phyloP scores from a whole-genome alignment of 345 rosid genomes.

The Moringa oleifera region DNA sequence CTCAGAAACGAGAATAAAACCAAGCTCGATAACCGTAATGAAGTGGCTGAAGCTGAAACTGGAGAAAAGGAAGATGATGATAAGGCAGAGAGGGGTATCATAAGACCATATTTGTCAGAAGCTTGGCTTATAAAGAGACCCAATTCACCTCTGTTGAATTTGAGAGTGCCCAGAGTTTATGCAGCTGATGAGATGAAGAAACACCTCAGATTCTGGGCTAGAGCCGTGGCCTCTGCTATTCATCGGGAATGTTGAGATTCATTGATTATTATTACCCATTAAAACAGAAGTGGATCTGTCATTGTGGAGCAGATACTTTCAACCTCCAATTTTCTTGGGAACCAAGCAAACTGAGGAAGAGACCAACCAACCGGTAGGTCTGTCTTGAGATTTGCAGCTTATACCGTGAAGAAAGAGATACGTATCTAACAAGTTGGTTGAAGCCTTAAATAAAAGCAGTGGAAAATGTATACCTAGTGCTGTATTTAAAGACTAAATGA shows the following conservation, averaged over 20 bases:
- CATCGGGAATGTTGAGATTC: conserved; percentile 29
- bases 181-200: conserved; percentile 48
- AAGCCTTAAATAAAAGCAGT: no score
- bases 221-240: conserved; percentile 44
- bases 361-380: no score
- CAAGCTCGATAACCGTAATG: not conserved
- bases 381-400: no score
- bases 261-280: no score
- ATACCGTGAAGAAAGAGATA: no score
- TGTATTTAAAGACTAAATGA: no score
- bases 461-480: no score
- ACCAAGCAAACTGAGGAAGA: no score
- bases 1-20: conserved; percentile 1
- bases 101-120: conserved; percentile 62
- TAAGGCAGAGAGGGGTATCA: not conserved
- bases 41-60: conserved; percentile 3
- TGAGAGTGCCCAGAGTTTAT: conserved; percentile 30
- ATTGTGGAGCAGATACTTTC: no score
- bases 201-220: conserved; percentile 58
- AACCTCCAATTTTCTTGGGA: no score
- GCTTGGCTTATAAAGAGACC: conserved; percentile 61
- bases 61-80: conserved; percentile 15
- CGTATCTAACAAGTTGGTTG: no score
- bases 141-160: conserved; percentile 42
- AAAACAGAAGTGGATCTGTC: no score